Base-by-base conservation (phyloP, 1,284 basidiomycete genomes). In the Polyporus tsugae region DNA sequence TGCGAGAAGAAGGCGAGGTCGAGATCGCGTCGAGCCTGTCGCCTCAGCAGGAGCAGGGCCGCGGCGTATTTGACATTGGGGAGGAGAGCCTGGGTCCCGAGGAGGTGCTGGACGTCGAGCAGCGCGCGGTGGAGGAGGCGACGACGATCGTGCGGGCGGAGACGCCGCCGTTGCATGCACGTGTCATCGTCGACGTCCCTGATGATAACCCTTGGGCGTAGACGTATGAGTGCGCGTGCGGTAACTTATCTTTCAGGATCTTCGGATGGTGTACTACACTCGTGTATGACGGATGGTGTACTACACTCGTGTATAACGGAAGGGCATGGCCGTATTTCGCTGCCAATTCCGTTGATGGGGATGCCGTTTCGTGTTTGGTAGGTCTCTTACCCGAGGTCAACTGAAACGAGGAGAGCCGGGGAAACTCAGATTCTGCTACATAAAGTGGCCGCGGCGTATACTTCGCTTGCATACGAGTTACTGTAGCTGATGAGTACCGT, bases 121-220 rank as follows among this genome's bases (percentile, higher is more conserved):
- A 75, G 38, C 76, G 77, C 22, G 78, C 64, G 38, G 69, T 72
- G 9, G 76, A 74, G 60, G 72, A 75, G 44, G 60, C 64, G 67
- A 35, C 39, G 25, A 70, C 66, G 9, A 70, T 78, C n/a, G 76
- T 74, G 61, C 68, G 74, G 62, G 81, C 78, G 46, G 76, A 72
- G 65, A 86, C 86, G 33, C 86, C 87, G 25, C 87, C 87, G 52
- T 70, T 79, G 42, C 81, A 87, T 74, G 83, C 82, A 7, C 81
- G 79, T 6, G 70, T 74, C 41, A 68, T 74, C n/a, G 70, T 78
- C 55, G 75, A 78, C 64, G 74, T 79, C 36, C 77, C 80, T 58
- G 80, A 84, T 35, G 82, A 86, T 71, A 89, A 89, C 75, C 88
- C 88, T 15, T 89, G 87, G 87, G 85, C 83, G 63, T 87, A 70